These are phyloP conservation scores for Pyricularia sp. DNA, from an alignment of 2,329 filamentous ascomycete genomes.

Conservation along the genomic window DNA sequence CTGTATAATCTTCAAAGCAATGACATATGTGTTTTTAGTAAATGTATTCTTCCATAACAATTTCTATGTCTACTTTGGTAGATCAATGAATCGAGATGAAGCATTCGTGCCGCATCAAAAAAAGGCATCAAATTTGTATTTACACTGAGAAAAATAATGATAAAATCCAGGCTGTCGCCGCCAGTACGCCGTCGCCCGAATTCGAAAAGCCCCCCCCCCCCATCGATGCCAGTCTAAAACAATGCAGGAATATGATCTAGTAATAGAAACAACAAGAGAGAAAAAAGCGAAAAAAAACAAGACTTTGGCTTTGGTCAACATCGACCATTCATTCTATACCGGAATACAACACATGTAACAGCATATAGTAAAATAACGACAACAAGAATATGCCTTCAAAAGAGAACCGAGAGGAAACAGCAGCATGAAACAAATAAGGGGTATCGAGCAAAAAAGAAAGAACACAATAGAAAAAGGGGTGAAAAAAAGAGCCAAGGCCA, in stretches of 20 bases:
- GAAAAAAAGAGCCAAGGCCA: too few species aligned
- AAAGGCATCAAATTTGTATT: background rate
- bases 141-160: background rate
- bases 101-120: background rate
- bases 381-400: background rate
- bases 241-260: background rate
- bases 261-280: background rate
- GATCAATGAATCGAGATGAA: background rate
- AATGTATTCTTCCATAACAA: too few species aligned
- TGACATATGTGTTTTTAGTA: too few species aligned
- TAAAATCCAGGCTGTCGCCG: background rate
- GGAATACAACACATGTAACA: background rate
- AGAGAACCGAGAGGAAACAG: background rate
- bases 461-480: background rate
- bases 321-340: background rate
- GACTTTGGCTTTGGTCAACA: background rate
- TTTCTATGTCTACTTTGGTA: too few species aligned
- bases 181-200: constrained; percentile 1
- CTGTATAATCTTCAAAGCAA: too few species aligned
- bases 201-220: background rate
- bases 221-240: background rate
- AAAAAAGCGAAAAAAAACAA: background rate
- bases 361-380: background rate
- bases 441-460: constrained; percentile 1
- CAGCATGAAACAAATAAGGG: background rate